Evolutionary conservation across 768 basidiomycete genomes (phyloP), one percentile per base, ranked within the genome.

Genomic region (Ramaria sp.): DNA sequence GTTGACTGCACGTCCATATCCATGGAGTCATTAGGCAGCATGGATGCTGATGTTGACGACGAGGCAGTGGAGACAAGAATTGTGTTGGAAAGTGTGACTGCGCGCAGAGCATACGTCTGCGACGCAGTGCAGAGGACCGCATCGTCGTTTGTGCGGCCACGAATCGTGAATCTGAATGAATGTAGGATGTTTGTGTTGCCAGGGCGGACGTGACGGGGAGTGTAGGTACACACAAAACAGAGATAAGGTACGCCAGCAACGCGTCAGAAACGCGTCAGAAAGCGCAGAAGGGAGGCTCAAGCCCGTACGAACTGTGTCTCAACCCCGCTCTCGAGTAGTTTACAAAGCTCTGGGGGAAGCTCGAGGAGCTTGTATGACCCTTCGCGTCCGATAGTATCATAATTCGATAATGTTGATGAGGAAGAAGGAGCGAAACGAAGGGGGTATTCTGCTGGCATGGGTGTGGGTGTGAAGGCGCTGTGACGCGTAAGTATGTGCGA

Each of bases 41-140:
- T 60, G 3, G 63, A 61, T 39, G 71, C 66, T 1, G 75, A 27
- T 27, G 27, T 27, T 27, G 27, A 27, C 27, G 27, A 27, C 3
- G 27, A 71, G 17, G 82, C 72, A 2, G 83, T 82, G 59, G 88
- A 75, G 45, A 97, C 78, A 12, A 93, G 73, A 34, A 94, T 71
- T 0, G 91, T 85, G 68, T 98, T 98, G 17, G 93, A 96, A 48
- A 96, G 73, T 9, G 78, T 77, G n/a, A 98, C 84, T 0, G 92
- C 87, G 55, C 94, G 84, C 27, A 98, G 71, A 1, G 79, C 65
- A 66, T 86, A 99, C 0, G 95, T 98, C 66, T 79, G 82, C 57
- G 84, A 76, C 0, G 74, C 63, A 0, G 93, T 95, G 68, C 95
- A 97, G 9, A 95, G 71, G 0, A 96, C 92, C 0, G 94, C 95